Evolutionary conservation across 805 yeast species (phyloP), one percentile per base, ranked within the genome.

Genomic region (Ogataea glucozyma): DNA sequence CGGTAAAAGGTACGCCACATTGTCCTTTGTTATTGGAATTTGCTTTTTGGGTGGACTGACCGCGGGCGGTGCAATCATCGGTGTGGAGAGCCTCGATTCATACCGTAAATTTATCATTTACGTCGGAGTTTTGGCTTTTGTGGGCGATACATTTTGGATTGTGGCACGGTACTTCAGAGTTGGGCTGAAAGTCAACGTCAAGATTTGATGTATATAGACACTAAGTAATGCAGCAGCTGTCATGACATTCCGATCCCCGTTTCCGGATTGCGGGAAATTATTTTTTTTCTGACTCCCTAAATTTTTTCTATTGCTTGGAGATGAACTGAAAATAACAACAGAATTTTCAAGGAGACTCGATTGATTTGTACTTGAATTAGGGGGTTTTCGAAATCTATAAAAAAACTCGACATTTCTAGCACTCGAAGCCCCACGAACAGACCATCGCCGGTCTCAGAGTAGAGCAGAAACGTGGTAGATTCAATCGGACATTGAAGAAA

Each of bases 81-180:
- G 71, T 6, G 56, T 64, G 31, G 67, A 66, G 12, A 44, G 68
- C 13, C 31, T 51, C 2, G 41, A 43, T 0, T 60, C 64, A 4
- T 75, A 73, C 49, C 54, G 66, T 33, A 53, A 66, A 42, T 67
- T 66, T 41, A 64, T 70, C 12, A 53, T 67, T 30, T 72, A 64
- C 52, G 56, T 63, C 27, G 66, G 65, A 9, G 44, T 62, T 14
- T 51, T 76, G 17, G 67, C 75, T 10, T 46, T 67, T 17, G 60
- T 58, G 0, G 67, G 74, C 26, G 65, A 69, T 2, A 20, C 65
- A 2, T 62, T 65, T 21, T 78, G 76, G 70, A 31, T 66, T 6
- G 43, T 62, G 12, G 72, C 82, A 3, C 67, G 82, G 49, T 66
- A 63, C 39, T 56, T 60, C 31, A 61, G 71, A 9, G 79, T 76